Conservation (phyloP, 2,329 filamentous ascomycete species). For the Pyrenochaeta sp. region DNA sequence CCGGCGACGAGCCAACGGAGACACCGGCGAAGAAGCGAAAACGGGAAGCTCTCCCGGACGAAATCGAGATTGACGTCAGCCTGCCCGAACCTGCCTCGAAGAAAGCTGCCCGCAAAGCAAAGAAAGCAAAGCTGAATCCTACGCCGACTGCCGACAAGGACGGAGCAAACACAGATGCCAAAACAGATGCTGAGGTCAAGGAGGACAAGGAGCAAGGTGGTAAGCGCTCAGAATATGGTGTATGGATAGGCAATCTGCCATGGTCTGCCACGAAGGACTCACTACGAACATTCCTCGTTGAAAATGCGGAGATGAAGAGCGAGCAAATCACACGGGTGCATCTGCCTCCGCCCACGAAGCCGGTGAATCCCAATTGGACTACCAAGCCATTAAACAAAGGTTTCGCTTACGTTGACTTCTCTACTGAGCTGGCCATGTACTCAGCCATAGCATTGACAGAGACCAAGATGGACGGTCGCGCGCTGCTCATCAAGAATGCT, state of each 20-base stretch:
- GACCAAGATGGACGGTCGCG: slow-evolving; percentile 76
- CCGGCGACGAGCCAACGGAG: slow-evolving; percentile 23
- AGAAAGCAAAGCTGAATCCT: slow-evolving; percentile 73
- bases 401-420: slow-evolving; percentile 96
- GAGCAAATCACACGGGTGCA: slow-evolving; percentile 85
- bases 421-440: slow-evolving; percentile 71
- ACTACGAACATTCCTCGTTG: slow-evolving; percentile 80
- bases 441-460: slow-evolving; percentile 89
- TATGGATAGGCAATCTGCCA: slow-evolving; percentile 97
- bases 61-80: slow-evolving; percentile 86
- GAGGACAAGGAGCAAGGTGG: slow-evolving; percentile 46
- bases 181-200: slow-evolving; percentile 47
- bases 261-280: slow-evolving; percentile 79
- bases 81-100: slow-evolving; percentile 96
- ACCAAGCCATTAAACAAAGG: slow-evolving; percentile 79
- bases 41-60: slow-evolving; percentile 66
- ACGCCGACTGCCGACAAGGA: slow-evolving; percentile 22
- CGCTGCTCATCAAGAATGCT: slow-evolving; percentile 90
- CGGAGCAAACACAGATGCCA: slow-evolving; percentile 12
- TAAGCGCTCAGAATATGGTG: slow-evolving; percentile 78
- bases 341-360: slow-evolving; percentile 67
- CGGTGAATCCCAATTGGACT: slow-evolving; percentile 50
- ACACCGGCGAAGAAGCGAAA: slow-evolving; percentile 56
- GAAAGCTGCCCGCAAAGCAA: slow-evolving; percentile 86
- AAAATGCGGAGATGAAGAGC: slow-evolving; percentile 66